These are phyloP conservation scores for Cephalotrichum gorgonifer DNA, from an alignment of 2,329 filamentous ascomycete genomes.

Conservation along the genomic window DNA sequence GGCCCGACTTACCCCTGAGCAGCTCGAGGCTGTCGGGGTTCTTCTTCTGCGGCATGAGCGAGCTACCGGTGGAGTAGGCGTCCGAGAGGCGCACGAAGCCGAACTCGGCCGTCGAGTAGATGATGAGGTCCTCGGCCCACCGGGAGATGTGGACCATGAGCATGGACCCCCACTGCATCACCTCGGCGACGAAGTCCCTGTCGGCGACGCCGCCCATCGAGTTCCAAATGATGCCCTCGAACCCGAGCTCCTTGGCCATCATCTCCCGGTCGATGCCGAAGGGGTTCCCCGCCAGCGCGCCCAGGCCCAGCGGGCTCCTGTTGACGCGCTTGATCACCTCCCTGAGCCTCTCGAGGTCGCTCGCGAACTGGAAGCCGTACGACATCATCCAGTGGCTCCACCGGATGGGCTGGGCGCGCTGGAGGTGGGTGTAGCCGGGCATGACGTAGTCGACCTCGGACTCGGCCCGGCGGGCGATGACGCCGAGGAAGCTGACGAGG, in stretches of 20 bases:
- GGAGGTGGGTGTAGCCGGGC: slow-evolving; percentile 83
- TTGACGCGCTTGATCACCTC: slow-evolving; percentile 69
- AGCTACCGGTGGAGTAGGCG: slow-evolving; percentile 68
- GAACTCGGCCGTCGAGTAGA: slow-evolving; percentile 70
- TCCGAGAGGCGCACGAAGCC: slow-evolving; percentile 67
- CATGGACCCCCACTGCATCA: slow-evolving; percentile 68
- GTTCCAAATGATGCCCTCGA: slow-evolving; percentile 65
- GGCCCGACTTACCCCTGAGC: slow-evolving; percentile 64
- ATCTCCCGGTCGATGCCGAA: slow-evolving; percentile 72
- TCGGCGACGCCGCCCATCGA: slow-evolving; percentile 67
- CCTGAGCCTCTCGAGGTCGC: slow-evolving; percentile 67
- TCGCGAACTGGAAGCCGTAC: slow-evolving; percentile 59
- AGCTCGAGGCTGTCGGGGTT: slow-evolving; percentile 66
- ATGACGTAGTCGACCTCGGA: slow-evolving; percentile 67
- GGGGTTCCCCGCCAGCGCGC: slow-evolving; percentile 71
- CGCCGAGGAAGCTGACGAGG: slow-evolving; percentile 59
- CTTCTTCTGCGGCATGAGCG: slow-evolving; percentile 78
- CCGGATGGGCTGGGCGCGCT: slow-evolving; percentile 69
- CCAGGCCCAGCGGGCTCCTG: slow-evolving; percentile 58
- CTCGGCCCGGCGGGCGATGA: slow-evolving; percentile 60
- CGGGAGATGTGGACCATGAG: slow-evolving; percentile 72
- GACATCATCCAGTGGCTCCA: slow-evolving; percentile 78
- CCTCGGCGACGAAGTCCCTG: slow-evolving; percentile 75
- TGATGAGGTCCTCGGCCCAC: slow-evolving; percentile 79
- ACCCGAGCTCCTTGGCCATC: slow-evolving; percentile 73